A percentile compares a stretch with the other conserved stretches of the same genome.
Conservation (phyloP, 768 basidiomycete genomes). For the Boletus reticulatus region DNA sequence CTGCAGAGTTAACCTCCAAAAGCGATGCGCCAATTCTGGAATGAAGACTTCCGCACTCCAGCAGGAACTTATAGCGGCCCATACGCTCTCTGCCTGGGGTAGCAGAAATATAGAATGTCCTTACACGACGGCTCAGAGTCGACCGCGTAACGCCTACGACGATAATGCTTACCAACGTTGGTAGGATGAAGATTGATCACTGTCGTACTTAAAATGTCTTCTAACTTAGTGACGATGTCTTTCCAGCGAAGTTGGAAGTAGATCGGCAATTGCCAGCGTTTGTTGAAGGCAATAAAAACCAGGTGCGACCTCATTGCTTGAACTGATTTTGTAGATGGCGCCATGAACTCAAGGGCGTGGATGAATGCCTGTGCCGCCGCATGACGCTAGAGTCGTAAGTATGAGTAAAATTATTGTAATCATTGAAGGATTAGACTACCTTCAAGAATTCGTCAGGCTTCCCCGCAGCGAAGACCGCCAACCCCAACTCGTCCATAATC, state of each 20-base stretch:
- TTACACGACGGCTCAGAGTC: slow-evolving; percentile 7
- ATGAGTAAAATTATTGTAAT: not conserved
- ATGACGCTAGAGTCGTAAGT: slow-evolving; percentile 58
- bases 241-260: slow-evolving; percentile 99
- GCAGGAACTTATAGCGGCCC: slow-evolving; percentile 71
- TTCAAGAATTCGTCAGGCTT: slow-evolving; percentile 87
- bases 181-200: slow-evolving; percentile 38
- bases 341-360: slow-evolving; percentile 74
- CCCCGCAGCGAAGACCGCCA: slow-evolving; percentile 85
- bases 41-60: slow-evolving; percentile 90
- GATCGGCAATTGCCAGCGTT: slow-evolving; percentile 93
- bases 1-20: slow-evolving; percentile 92
- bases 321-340: slow-evolving; percentile 71
- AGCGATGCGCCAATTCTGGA: slow-evolving; percentile 75
- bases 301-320: slow-evolving; percentile 71
- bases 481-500: slow-evolving; percentile 83
- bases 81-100: slow-evolving; percentile 63
- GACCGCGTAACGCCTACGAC: not conserved
- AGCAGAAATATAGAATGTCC: slow-evolving; percentile 46
- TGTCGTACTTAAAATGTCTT: slow-evolving; percentile 55
- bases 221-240: slow-evolving; percentile 78
- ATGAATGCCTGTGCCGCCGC: slow-evolving; percentile 83
- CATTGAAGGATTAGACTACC: slow-evolving; percentile 41
- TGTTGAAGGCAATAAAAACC: slow-evolving; percentile 68
- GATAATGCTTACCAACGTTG: slow-evolving; percentile 40